phyloP scores from a whole-genome alignment of 441 rosid genomes.

The Erodium moschatum region DNA sequence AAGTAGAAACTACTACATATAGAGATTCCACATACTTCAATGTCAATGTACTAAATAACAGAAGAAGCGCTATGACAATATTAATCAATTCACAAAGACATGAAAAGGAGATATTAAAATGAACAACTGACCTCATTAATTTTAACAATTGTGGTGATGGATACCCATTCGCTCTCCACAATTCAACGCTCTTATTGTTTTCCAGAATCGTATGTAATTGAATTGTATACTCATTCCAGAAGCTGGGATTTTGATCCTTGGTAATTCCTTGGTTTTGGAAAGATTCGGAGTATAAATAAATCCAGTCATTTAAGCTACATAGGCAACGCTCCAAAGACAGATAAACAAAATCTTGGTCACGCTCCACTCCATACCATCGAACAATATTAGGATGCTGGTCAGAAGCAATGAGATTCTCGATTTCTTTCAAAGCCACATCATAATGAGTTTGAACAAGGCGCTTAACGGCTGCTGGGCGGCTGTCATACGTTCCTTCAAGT shows the following conservation, averaged over 20 bases:
- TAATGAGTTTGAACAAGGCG: slow-evolving; percentile 77
- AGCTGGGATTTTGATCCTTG: slow-evolving; percentile 26
- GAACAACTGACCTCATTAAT: slow-evolving; percentile 58
- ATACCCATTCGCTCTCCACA: slow-evolving; percentile 70
- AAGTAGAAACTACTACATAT: neutral
- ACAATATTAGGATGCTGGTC: slow-evolving; percentile 85
- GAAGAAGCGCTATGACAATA: neutral
- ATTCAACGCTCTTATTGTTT: slow-evolving; percentile 32
- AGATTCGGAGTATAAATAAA: slow-evolving; percentile 39
- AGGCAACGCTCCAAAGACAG: slow-evolving; percentile 77
- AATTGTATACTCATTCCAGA: slow-evolving; percentile 25
- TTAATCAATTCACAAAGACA: neutral
- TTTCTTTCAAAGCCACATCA: slow-evolving; percentile 79
- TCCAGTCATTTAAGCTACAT: slow-evolving; percentile 70
- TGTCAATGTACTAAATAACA: neutral
- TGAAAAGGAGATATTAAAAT: neutral
- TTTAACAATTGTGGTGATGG: slow-evolving; percentile 63
- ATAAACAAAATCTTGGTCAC: slow-evolving; percentile 73
- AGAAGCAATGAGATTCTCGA: slow-evolving; percentile 74
- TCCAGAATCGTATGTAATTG: slow-evolving; percentile 35
- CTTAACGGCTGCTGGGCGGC: slow-evolving; percentile 75
- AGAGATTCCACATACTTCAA: slow-evolving; percentile 5
- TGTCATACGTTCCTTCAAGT: slow-evolving; percentile 69
- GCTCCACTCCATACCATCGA: slow-evolving; percentile 80
- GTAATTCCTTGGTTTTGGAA: slow-evolving; percentile 31